phyloP scores from a whole-genome alignment of 306 rosid genomes.

The Quercus glauca region DNA sequence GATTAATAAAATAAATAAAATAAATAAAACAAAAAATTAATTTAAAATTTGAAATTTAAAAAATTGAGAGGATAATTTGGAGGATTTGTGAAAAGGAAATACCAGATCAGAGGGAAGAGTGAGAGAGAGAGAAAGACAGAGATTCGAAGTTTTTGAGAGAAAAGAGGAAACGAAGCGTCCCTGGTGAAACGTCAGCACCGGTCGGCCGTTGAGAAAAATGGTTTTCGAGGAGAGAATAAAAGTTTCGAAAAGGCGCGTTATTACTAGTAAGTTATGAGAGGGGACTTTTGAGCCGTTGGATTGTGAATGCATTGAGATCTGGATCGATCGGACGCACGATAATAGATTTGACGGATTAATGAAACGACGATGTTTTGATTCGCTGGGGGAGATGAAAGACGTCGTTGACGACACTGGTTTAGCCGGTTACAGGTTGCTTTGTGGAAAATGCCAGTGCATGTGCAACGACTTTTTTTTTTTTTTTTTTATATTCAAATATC shows the following conservation, averaged over 20 bases:
- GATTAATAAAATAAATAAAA: conserved; percentile 1
- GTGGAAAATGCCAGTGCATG: too few species aligned
- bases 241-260: neutral
- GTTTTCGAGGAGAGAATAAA: neutral
- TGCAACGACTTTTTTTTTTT: too few species aligned
- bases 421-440: too few species aligned
- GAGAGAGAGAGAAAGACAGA: conserved; percentile 30
- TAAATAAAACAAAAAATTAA: neutral
- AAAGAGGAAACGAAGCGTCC: conserved; percentile 29
- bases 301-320: neutral
- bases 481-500: too few species aligned
- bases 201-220: conserved; percentile 48
- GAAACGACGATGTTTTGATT: neutral
- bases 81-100: neutral
- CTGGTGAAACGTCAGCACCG: conserved; percentile 44
- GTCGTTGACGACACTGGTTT: too few species aligned
- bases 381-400: too few species aligned
- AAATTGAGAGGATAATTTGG: neutral
- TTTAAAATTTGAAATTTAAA: neutral
- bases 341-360: neutral
- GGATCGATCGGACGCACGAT: neutral
- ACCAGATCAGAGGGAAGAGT: conserved; percentile 28
- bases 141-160: conserved; percentile 39
- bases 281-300: neutral
- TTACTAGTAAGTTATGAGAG: conserved; percentile 1